Evolutionary conservation across 1,284 basidiomycete species (phyloP).

Genomic region (Schizophyllum commune): DNA sequence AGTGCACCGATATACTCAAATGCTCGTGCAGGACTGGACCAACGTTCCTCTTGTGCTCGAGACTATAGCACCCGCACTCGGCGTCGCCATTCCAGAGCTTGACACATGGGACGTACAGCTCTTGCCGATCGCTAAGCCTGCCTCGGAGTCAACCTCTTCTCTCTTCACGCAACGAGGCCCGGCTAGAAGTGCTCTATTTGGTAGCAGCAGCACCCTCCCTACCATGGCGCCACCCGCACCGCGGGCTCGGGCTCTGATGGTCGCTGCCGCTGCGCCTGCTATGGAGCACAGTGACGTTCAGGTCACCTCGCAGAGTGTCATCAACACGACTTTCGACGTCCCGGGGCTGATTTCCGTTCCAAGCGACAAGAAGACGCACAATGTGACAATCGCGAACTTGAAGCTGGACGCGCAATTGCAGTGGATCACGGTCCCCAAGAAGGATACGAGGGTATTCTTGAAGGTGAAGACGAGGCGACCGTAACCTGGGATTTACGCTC

Average conservation of each 20-base stretch:
- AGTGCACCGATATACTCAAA: not conserved
- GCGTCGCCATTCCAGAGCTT: conserved; percentile 17
- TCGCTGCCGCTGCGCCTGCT: not conserved
- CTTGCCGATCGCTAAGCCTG: conserved; percentile 12
- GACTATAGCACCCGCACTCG: conserved; percentile 23
- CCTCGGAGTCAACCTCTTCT: not conserved
- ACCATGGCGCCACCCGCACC: not conserved
- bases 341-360: conserved; percentile 26
- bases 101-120: conserved; percentile 17
- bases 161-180: not conserved
- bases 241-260: too few relatives aligned
- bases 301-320: conserved; percentile 21
- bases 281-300: conserved; percentile 6
- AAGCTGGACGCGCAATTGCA: conserved; percentile 21
- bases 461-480: conserved; percentile 18
- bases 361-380: conserved; percentile 21
- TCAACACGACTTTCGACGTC: conserved; percentile 27
- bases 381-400: conserved; percentile 25
- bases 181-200: not conserved
- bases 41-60: conserved; percentile 23
- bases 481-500: not conserved
- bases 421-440: conserved; percentile 26
- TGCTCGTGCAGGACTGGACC: conserved; percentile 16
- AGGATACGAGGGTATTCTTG: conserved; percentile 22
- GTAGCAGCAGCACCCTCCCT: not conserved